Percentiles rank a stretch among this genome's conserved stretches.
Conservation (phyloP, 805 yeast genomes). For the Maudiozyma barnettii region DNA sequence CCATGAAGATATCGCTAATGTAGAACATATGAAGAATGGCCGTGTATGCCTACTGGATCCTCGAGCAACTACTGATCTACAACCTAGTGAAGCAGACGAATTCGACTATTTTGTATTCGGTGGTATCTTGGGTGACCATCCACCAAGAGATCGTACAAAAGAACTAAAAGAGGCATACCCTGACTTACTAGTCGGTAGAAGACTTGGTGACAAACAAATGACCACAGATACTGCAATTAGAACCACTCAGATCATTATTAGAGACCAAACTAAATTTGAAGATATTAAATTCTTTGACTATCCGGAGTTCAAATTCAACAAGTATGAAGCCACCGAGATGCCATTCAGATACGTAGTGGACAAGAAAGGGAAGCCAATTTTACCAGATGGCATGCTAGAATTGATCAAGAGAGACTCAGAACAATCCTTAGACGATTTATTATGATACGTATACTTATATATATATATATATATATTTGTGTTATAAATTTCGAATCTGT, state of each 20-base stretch:
- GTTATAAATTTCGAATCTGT: background rate
- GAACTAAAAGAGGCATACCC: conserved; percentile 75
- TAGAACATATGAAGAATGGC: conserved; percentile 35
- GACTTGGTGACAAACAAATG: conserved; percentile 87
- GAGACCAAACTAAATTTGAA: conserved; percentile 48
- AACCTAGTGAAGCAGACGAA: conserved; percentile 52
- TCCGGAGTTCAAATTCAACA: conserved; percentile 84
- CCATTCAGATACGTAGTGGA: conserved; percentile 86
- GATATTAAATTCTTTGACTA: conserved; percentile 80
- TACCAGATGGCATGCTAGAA: conserved; percentile 87
- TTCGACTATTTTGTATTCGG: conserved; percentile 93
- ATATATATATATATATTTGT: background rate
- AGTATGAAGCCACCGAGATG: conserved; percentile 93
- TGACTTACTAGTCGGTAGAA: conserved; percentile 57
- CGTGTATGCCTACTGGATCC: conserved; percentile 85
- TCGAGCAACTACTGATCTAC: conserved; percentile 63
- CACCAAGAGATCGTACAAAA: conserved; percentile 84
- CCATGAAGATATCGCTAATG: conserved; percentile 32
- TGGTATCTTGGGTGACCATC: conserved; percentile 92
- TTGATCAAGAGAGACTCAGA: conserved; percentile 80
- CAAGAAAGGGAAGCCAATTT: conserved; percentile 50
- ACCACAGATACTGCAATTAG: conserved; percentile 96
- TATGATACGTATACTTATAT: conserved; percentile 6
- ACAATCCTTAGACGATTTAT: conserved; percentile 65
- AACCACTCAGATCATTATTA: conserved; percentile 75